These are phyloP conservation scores for Dryas integrifolia DNA, from an alignment of 331 rosid genomes.

Conservation along the genomic window DNA sequence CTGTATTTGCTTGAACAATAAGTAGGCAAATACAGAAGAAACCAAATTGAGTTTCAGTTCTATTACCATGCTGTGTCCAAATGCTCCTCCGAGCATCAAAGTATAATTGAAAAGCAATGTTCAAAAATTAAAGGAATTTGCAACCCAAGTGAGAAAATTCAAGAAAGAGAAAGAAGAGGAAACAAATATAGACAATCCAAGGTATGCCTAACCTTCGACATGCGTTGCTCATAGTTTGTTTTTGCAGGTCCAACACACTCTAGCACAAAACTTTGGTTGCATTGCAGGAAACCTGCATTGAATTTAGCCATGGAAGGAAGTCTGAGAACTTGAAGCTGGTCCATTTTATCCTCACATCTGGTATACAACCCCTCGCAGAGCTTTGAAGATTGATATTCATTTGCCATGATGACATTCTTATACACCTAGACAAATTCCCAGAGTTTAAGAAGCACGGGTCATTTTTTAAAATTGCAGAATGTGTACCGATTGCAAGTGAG, in stretches of 20 bases:
- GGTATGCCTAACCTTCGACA: constrained; percentile 62
- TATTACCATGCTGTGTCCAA: not conserved
- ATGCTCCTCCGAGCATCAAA: constrained; percentile 2
- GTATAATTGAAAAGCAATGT: constrained; percentile 6
- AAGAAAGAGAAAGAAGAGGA: not conserved
- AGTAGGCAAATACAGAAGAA: not conserved
- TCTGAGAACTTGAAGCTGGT: constrained; percentile 82
- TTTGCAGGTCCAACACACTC: constrained; percentile 91
- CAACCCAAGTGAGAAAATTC: not conserved
- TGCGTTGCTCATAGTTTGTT: constrained; percentile 65
- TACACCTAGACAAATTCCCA: constrained; percentile 44
- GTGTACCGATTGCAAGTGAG: not conserved
- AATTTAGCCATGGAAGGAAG: constrained; percentile 98
- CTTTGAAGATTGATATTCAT: constrained; percentile 77
- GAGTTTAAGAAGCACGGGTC: constrained; percentile 15
- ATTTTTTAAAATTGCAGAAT: not conserved
- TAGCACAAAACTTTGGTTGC: constrained; percentile 73
- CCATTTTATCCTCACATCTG: constrained; percentile 87
- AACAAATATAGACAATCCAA: not conserved
- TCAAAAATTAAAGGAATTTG: not conserved
- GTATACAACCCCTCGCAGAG: constrained; percentile 80
- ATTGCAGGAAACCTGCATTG: constrained; percentile 78
- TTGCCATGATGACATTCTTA: constrained; percentile 57
- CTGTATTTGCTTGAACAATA: not conserved
- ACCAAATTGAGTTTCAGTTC: not conserved